A percentile compares a stretch with the other conserved stretches of the same genome.
Evolutionary conservation across 768 basidiomycete genomes (phyloP).

Genomic region (Pleurotus djamor): DNA sequence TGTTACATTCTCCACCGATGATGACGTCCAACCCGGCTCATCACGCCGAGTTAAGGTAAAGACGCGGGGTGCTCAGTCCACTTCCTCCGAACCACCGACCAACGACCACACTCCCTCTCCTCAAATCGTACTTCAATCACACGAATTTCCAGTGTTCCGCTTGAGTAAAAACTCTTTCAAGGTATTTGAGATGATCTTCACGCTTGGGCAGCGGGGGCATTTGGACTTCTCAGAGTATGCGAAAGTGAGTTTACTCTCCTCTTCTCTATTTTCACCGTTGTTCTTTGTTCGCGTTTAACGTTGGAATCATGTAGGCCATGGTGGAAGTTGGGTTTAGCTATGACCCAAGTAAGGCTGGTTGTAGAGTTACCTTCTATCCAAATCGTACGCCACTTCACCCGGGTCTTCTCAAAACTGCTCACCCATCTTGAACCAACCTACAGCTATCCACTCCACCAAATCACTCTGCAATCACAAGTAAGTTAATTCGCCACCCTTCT

Average conservation of each 20-base stretch:
- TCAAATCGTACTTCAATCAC: too few relatives aligned
- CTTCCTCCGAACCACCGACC: too few relatives aligned
- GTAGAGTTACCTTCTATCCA: not conserved
- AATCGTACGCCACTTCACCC: not conserved
- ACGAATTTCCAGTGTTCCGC: not conserved
- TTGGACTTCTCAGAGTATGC: not conserved
- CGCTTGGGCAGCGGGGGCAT: not conserved
- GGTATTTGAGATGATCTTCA: not conserved
- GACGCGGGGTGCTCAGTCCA: not conserved
- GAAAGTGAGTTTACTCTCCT: not conserved
- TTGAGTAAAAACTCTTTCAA: not conserved
- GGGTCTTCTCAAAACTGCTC: not conserved
- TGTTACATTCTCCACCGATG: not conserved
- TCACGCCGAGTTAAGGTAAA: not conserved
- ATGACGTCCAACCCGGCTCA: too few relatives aligned
- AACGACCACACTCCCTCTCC: too few relatives aligned
- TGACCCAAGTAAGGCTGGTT: not conserved
- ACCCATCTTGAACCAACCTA: not conserved
- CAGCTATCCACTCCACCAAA: not conserved
- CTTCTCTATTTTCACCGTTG: too few relatives aligned
- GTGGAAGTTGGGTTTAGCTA: not conserved
- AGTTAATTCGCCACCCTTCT: too few relatives aligned
- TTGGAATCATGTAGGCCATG: too few relatives aligned
- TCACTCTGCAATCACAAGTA: not conserved
- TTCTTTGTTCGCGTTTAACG: not conserved